Percentiles rank a stretch among this genome's conserved stretches.
Conservation (phyloP, 2,329 filamentous ascomycete species). For the Periconia sp. region DNA sequence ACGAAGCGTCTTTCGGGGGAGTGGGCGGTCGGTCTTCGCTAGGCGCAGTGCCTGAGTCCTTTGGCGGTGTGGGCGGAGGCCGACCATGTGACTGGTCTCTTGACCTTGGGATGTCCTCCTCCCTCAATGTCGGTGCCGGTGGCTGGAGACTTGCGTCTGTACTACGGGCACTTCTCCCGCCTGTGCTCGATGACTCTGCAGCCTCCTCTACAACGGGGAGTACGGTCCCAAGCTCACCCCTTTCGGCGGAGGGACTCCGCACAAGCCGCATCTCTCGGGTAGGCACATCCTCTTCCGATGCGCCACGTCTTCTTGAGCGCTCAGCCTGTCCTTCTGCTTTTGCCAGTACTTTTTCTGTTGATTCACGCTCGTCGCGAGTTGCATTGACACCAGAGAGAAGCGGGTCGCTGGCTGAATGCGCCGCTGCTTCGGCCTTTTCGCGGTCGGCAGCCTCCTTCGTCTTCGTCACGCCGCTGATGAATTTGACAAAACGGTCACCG, state of each 20-base stretch:
- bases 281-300: constrained; percentile 63
- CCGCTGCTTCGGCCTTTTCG: constrained; percentile 47
- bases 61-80: constrained; percentile 54
- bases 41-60: constrained; percentile 37
- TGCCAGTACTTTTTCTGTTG: constrained; percentile 61
- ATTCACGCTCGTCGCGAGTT: constrained; percentile 31
- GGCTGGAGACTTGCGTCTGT: constrained; percentile 25
- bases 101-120: constrained; percentile 19
- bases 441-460: constrained; percentile 81
- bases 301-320: constrained; percentile 59
- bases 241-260: constrained; percentile 63
- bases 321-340: constrained; percentile 67
- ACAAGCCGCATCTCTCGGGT: constrained; percentile 66
- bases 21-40: constrained; percentile 42
- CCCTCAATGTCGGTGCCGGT: constrained; percentile 30
- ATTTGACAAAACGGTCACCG: constrained; percentile 90
- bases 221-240: constrained; percentile 62
- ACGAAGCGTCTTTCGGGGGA: constrained; percentile 43
- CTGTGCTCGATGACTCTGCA: constrained; percentile 75
- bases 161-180: constrained; percentile 60
- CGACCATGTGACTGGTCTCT: constrained; percentile 36
- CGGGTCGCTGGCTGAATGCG: constrained; percentile 43
- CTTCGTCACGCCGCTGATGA: constrained; percentile 90
- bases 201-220: constrained; percentile 90
- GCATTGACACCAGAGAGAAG: constrained; percentile 47